Percentiles rank a stretch among this genome's conserved stretches.
Evolutionary conservation across 495 filamentous ascomycete species (phyloP).

Genomic region (Aspergillus affinis): DNA sequence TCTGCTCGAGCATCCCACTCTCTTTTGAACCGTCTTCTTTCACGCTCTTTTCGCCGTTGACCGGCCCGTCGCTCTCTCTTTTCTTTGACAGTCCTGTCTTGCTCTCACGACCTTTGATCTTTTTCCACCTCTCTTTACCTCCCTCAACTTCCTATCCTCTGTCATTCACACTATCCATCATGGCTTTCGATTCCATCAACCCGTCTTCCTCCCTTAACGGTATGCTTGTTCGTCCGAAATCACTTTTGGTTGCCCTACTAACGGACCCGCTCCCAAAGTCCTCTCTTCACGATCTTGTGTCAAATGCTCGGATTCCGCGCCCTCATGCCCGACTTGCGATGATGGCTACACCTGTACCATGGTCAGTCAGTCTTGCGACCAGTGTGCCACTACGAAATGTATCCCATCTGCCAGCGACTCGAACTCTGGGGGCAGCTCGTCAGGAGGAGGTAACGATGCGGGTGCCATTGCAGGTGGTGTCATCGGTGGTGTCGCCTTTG

Average conservation of each 20-base stretch:
- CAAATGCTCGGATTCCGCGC: constrained; percentile 39
- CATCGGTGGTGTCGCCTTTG: constrained; percentile 67
- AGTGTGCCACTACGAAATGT: constrained; percentile 62
- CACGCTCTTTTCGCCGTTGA: constrained; percentile 33
- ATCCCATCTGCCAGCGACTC: constrained; percentile 37
- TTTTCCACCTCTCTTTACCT: constrained; percentile 15
- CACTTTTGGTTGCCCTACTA: neutral
- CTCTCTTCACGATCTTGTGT: constrained; percentile 38
- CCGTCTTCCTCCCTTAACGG: constrained; percentile 22
- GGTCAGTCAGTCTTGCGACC: constrained; percentile 52
- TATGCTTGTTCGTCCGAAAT: constrained; percentile 14
- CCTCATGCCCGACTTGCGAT: constrained; percentile 52
- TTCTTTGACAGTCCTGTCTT: constrained; percentile 7
- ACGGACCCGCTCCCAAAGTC: constrained; percentile 16
- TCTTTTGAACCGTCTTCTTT: constrained; percentile 13
- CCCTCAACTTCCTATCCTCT: constrained; percentile 1
- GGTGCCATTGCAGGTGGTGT: constrained; percentile 86
- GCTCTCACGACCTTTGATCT: constrained; percentile 10
- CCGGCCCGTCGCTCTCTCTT: constrained; percentile 27
- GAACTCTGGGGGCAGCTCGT: constrained; percentile 19
- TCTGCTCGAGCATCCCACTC: constrained; percentile 36
- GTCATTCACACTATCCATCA: constrained; percentile 22
- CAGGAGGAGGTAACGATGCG: constrained; percentile 55
- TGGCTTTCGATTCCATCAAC: constrained; percentile 28
- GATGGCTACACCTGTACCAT: constrained; percentile 55